Base-by-base conservation (phyloP, 768 basidiomycete species). In the Vararia minispora region DNA sequence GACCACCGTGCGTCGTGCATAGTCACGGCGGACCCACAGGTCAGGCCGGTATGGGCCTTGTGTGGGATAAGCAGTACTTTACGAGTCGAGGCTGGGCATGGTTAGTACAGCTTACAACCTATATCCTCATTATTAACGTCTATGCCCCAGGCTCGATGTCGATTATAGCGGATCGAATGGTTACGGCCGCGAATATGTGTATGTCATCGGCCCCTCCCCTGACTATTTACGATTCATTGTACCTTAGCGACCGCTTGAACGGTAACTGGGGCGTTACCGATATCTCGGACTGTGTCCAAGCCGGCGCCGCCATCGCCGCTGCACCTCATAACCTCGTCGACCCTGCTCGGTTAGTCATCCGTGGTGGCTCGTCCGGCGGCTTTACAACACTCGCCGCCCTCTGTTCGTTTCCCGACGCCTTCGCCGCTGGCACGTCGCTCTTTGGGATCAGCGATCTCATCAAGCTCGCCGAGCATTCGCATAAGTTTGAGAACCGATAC, bases 91-190 rank as follows among this genome's bases (percentile, higher is more conserved):
- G 82, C 20, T 86, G 70, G 60, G 79, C 68, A n/a, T 84, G 79
- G 82, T 81, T 40, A 5, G 11, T 39, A 2, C n/a, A 16, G 31
- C 14, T 8, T 22, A 12, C 23, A 24, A 5, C 22, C 37, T 16
- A 25, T 27, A 7, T 14, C n/a, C n/a, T 16, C 2, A 51, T 34
- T 36, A 48, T 48, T 29, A 35, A 43, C 18, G 43, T 50, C 14
- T 56, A 45, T 0, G 39, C 39, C 25, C 34, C 41, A 75, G 80
- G 72, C 48, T 82, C 25, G 79, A 81, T 38, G 81, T 89, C 29
- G 79, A 88, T 48, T 80, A 85, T 43, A 70, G 81, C 2, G 87
- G 85, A 1, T 82, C 79, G 0, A 72, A 73, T 4, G 77, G 83
- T 0, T 85, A 78, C 49, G 86, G 86, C 0, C 68, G 79, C 4